These are phyloP conservation scores for Penstemon barbatus DNA, from an alignment of 257 asterid species.

Conservation along the genomic window DNA sequence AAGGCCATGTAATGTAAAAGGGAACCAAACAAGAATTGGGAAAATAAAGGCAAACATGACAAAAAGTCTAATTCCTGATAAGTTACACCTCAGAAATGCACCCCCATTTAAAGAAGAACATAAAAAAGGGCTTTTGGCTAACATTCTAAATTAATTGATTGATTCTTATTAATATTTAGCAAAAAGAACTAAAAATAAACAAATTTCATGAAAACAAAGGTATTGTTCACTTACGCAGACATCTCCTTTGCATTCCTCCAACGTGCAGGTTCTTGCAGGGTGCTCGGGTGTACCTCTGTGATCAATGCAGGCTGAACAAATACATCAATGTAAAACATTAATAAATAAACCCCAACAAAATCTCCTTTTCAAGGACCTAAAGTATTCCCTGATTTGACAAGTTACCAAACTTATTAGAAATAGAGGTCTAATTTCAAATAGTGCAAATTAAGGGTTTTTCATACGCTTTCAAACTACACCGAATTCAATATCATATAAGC, in stretches of 20 bases:
- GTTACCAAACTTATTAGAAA: no score
- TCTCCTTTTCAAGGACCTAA: not conserved
- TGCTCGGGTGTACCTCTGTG: slow-evolving; percentile 94
- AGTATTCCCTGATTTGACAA: no score
- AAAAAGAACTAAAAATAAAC: no score
- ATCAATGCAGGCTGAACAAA: slow-evolving; percentile 80
- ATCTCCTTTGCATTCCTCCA: slow-evolving; percentile 67
- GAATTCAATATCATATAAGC: not conserved
- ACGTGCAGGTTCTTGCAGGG: slow-evolving; percentile 98
- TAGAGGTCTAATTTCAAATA: no score
- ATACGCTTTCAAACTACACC: no score
- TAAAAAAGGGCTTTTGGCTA: not conserved
- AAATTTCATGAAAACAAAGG: not conserved
- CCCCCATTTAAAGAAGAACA: not conserved
- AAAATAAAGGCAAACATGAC: not conserved
- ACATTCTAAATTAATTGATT: no score
- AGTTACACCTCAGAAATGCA: not conserved
- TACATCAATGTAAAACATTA: not conserved
- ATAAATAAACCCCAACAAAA: not conserved
- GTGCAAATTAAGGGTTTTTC: no score
- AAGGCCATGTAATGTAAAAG: not conserved
- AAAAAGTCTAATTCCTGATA: not conserved
- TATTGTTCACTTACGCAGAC: slow-evolving; percentile 61
- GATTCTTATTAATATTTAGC: no score
- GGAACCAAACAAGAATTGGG: not conserved